Percentiles rank a stretch among this genome's conserved stretches.
phyloP scores from a whole-genome alignment of 768 basidiomycete genomes.

The Tricholoma sp. region DNA sequence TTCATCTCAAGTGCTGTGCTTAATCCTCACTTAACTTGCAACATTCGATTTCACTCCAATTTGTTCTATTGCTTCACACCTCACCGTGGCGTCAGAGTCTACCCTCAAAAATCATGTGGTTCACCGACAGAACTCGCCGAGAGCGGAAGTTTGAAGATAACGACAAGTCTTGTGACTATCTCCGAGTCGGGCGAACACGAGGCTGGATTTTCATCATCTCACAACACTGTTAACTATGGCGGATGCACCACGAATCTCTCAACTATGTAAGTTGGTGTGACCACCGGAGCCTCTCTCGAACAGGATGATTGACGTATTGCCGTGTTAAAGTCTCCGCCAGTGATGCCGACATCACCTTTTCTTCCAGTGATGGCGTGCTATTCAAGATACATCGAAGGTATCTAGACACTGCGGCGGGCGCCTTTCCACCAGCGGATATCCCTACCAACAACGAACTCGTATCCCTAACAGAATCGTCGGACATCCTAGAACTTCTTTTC shows the following conservation, averaged over 20 bases:
- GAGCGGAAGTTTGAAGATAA: neutral
- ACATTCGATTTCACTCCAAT: no score
- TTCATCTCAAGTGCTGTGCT: no score
- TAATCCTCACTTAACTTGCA: no score
- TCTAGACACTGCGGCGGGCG: constrained; percentile 18
- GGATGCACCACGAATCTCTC: neutral
- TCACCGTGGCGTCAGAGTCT: no score
- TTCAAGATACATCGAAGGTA: constrained; percentile 21
- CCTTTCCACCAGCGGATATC: constrained; percentile 21
- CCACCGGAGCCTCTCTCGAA: neutral
- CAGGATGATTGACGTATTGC: neutral
- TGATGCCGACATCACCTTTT: constrained; percentile 19
- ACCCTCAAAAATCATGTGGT: no score
- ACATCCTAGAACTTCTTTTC: constrained; percentile 23
- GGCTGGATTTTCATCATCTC: neutral
- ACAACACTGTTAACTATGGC: neutral
- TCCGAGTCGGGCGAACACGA: neutral
- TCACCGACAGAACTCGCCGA: neutral
- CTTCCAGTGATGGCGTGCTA: constrained; percentile 19
- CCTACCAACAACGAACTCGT: constrained; percentile 15
- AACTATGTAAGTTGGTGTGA: neutral
- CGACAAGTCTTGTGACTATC: neutral
- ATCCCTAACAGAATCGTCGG: constrained; percentile 18
- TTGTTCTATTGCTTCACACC: no score
- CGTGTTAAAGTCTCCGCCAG: neutral